Conservation (phyloP, 2,329 filamentous ascomycete genomes). For the Colletotrichum somersetense region DNA sequence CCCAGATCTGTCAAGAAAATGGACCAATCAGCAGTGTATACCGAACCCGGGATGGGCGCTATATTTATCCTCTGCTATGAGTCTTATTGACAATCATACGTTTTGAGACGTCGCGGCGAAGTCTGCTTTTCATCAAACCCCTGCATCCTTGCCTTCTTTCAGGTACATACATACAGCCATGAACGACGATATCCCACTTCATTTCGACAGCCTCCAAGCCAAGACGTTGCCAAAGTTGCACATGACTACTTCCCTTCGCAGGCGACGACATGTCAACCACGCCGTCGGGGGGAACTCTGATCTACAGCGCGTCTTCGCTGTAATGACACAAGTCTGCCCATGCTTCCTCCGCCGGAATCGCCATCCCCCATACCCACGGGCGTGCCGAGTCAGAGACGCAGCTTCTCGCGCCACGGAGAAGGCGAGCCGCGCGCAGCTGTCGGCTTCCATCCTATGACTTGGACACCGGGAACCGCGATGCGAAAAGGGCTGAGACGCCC, state of each 20-base stretch:
- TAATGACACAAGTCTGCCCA: no score
- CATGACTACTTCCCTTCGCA: no score
- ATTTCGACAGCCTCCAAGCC: not conserved
- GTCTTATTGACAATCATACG: slow-evolving; percentile 32
- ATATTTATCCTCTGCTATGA: slow-evolving; percentile 17
- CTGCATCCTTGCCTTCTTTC: slow-evolving; percentile 13
- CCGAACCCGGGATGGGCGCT: not conserved
- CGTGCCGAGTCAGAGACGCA: not conserved
- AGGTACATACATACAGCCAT: not conserved
- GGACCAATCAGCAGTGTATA: not conserved
- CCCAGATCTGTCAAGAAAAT: slow-evolving; percentile 1
- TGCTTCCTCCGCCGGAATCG: no score
- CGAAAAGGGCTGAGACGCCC: no score
- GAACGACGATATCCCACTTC: not conserved
- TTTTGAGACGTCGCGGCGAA: slow-evolving; percentile 38
- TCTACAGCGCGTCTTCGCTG: no score
- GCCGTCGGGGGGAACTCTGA: no score
- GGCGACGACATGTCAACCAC: no score
- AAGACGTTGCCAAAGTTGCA: not conserved
- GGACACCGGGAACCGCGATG: not conserved
- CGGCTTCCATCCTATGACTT: not conserved
- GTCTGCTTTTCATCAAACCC: slow-evolving; percentile 11
- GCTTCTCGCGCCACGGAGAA: not conserved
- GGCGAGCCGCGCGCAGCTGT: not conserved
- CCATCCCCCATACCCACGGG: not conserved